Percentiles rank a stretch among this genome's conserved stretches.
Evolutionary conservation across 306 rosid genomes (phyloP).

Genomic region (Malus sylvestris): DNA sequence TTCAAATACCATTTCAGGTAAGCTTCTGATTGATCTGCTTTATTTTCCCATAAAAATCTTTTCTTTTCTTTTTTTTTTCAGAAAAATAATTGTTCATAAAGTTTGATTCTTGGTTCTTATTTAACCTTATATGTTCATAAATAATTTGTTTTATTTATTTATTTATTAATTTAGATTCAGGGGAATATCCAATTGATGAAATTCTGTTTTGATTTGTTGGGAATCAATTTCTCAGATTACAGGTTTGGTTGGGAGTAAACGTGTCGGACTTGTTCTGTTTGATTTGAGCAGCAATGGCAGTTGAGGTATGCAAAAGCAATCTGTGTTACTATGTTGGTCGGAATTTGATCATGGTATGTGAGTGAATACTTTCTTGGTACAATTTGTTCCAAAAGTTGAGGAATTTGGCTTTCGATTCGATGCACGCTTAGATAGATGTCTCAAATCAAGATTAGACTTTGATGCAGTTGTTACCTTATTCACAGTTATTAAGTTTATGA

Average conservation of each 20-base stretch:
- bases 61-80: not conserved
- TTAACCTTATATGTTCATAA: not conserved
- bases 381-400: not conserved
- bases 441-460: not conserved
- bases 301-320: constrained; percentile 19
- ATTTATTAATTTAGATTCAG: not conserved
- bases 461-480: not conserved
- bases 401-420: not conserved
- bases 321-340: not conserved
- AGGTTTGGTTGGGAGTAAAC: not conserved
- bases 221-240: not conserved
- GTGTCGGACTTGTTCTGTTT: not conserved
- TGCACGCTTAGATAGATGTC: not conserved
- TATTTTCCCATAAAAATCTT: not conserved
- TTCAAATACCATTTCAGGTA: constrained; percentile 3
- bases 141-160: not conserved
- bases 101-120: not conserved
- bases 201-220: not conserved
- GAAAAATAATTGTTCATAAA: no score
- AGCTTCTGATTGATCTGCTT: constrained; percentile 38
- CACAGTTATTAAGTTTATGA: not conserved
- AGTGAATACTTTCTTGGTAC: not conserved
- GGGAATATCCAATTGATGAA: not conserved
- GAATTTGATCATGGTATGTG: not conserved
- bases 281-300: constrained; percentile 8